Evolutionary conservation across 495 filamentous ascomycete genomes (phyloP).

Genomic region (Aspergillus baeticus): DNA sequence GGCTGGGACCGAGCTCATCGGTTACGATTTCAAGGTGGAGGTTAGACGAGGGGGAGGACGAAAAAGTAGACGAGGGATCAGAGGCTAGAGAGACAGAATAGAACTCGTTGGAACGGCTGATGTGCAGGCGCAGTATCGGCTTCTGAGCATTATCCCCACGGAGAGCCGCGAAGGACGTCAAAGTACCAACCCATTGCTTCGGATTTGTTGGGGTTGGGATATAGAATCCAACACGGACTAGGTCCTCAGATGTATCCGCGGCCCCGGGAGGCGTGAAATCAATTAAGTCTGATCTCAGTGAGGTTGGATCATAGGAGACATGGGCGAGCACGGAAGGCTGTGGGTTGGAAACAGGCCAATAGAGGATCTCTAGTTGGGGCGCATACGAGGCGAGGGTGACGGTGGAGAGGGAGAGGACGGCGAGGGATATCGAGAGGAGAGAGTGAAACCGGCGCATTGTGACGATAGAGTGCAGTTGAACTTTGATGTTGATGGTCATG

Average conservation of each 20-base stretch:
- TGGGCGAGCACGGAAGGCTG: slow-evolving; percentile 41
- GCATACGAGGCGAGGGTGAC: slow-evolving; percentile 16
- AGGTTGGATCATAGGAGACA: slow-evolving; percentile 37
- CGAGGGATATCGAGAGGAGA: slow-evolving; percentile 17
- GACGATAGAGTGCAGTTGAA: background rate
- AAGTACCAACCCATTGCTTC: slow-evolving; percentile 43
- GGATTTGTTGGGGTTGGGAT: slow-evolving; percentile 22
- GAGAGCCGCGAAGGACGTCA: slow-evolving; percentile 33
- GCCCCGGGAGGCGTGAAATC: slow-evolving; percentile 34
- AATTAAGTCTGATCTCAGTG: slow-evolving; percentile 31
- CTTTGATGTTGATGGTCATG: background rate
- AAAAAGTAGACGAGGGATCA: background rate
- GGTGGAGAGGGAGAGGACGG: slow-evolving; percentile 18
- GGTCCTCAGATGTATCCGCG: slow-evolving; percentile 8
- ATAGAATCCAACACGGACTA: slow-evolving; percentile 42
- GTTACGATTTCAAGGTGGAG: slow-evolving; percentile 29
- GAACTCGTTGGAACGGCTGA: slow-evolving; percentile 32
- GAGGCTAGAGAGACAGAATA: slow-evolving; percentile 37
- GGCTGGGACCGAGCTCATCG: slow-evolving; percentile 30
- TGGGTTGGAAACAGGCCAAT: slow-evolving; percentile 37
- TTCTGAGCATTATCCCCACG: slow-evolving; percentile 15
- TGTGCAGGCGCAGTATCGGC: slow-evolving; percentile 36
- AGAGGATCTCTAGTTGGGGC: slow-evolving; percentile 35
- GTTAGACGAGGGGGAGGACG: slow-evolving; percentile 8
- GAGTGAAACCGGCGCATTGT: slow-evolving; percentile 27